Evolutionary conservation across 768 basidiomycete genomes (phyloP).

Genomic region (Termitomyces sp.): DNA sequence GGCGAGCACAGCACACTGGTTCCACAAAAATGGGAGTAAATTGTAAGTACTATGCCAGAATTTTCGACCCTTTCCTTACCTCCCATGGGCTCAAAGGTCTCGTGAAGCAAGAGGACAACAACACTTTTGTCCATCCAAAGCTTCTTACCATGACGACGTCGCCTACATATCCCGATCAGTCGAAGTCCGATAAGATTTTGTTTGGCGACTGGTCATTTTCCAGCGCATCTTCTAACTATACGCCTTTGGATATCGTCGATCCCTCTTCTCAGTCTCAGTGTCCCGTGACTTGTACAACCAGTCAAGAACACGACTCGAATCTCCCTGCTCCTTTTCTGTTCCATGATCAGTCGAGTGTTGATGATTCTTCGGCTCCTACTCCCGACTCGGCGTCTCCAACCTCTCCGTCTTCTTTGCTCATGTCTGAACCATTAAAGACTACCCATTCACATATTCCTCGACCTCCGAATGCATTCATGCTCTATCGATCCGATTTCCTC

Average conservation of each 20-base stretch:
- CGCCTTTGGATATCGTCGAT: not conserved
- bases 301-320: not conserved
- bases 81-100: not conserved
- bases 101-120: constrained; percentile 7
- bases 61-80: not conserved
- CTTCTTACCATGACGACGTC: not conserved
- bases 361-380: not conserved
- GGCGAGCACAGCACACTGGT: not conserved
- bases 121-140: not conserved
- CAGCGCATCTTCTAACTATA: not conserved
- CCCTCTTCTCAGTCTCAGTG: not conserved
- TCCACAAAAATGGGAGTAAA: constrained; percentile 2
- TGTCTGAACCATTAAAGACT: constrained; percentile 6
- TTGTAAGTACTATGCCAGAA: not conserved
- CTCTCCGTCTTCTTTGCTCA: not conserved
- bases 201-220: constrained; percentile 7
- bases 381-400: not conserved
- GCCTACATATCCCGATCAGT: constrained; percentile 1
- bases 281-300: not conserved
- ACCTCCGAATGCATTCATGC: constrained; percentile 81
- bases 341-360: not conserved
- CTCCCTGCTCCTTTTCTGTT: not conserved
- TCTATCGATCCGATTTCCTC: constrained; percentile 67
- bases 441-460: constrained; percentile 51
- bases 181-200: not conserved